Conservation (phyloP, 768 basidiomycete genomes). For the Lactifluus pinguis region DNA sequence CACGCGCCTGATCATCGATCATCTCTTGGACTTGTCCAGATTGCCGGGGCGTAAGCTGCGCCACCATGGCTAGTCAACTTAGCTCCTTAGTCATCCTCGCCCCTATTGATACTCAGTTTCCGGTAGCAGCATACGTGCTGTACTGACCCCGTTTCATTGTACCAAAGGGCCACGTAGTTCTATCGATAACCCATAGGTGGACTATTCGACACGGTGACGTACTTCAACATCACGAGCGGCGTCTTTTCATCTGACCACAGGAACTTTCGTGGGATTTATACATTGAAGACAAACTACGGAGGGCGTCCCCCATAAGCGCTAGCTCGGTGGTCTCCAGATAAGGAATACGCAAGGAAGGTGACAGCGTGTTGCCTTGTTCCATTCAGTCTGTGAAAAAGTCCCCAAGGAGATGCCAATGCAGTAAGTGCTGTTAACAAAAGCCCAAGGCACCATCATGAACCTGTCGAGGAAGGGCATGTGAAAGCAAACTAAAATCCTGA, state of each 20-base stretch:
- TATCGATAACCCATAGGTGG: neutral
- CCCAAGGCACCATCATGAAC: constrained; percentile 5
- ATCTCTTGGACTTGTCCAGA: neutral
- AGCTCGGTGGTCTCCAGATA: neutral
- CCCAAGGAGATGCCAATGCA: constrained; percentile 1
- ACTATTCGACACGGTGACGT: neutral
- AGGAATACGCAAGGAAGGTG: neutral
- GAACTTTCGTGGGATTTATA: neutral
- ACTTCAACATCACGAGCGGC: neutral
- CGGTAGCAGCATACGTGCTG: neutral
- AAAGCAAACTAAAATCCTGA: neutral
- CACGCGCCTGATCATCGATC: neutral
- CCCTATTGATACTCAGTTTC: neutral
- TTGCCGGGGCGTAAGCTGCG: neutral
- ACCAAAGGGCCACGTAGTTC: neutral
- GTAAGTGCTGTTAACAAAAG: neutral
- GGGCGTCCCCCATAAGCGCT: neutral
- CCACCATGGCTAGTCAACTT: neutral
- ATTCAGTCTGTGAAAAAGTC: constrained; percentile 1
- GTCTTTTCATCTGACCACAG: neutral
- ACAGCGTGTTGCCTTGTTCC: neutral
- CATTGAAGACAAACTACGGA: neutral
- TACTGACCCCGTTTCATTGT: neutral
- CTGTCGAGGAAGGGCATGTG: neutral
- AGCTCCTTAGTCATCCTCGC: neutral